Evolutionary conservation across 176 grass and related monocot genomes (phyloP), one percentile per base, ranked within the genome.

Genomic region (Eleusine indica): DNA sequence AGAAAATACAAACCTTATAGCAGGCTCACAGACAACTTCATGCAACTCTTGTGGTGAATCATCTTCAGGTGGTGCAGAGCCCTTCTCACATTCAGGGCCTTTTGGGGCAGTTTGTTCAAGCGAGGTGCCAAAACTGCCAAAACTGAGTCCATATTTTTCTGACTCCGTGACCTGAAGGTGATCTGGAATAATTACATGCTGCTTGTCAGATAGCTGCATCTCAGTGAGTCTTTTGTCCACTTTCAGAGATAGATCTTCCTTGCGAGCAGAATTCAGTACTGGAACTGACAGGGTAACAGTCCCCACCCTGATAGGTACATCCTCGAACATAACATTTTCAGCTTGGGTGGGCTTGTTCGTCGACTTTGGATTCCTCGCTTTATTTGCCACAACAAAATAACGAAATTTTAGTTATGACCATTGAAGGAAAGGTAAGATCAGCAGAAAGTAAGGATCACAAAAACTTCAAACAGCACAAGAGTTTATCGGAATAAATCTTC

Each of bases 281-380:
- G 15, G 70, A 71, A 81, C 49, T 77, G 91, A 89, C 68, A 65
- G 73, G 54, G 82, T 29, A 89, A 77, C 88, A 91, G 53, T 71
- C 79, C 85, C 86, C 56, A 75, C 65, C 74, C 43, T 77, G 47
- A 81, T 54, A 82, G 86, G 40, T 66, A 65, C 77, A 79, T 82
- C 81, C 82, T 89, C 73, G 62, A 39, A 53, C 58, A 58, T 68
- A 71, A 71, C 80, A 82, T 76, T 48, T 79, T 74, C 86, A 76
- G 88, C 64, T 72, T 89, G 84, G 21, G 84, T 18, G 38, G 84
- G 78, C 70, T 43, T 81, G 46, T 77, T 87, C 52, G 79, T 86
- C 85, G 82, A 85, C 79, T 97, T 97, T 80, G 91, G 94, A 70
- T 97, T 97, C 91, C 91, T 91, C 71, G 93, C 94, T 88, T 93